Percentiles rank a stretch among this genome's conserved stretches.
These are phyloP conservation scores for Eutypa lata DNA, from an alignment of 2,329 filamentous ascomycete species.

Conservation along the genomic window DNA sequence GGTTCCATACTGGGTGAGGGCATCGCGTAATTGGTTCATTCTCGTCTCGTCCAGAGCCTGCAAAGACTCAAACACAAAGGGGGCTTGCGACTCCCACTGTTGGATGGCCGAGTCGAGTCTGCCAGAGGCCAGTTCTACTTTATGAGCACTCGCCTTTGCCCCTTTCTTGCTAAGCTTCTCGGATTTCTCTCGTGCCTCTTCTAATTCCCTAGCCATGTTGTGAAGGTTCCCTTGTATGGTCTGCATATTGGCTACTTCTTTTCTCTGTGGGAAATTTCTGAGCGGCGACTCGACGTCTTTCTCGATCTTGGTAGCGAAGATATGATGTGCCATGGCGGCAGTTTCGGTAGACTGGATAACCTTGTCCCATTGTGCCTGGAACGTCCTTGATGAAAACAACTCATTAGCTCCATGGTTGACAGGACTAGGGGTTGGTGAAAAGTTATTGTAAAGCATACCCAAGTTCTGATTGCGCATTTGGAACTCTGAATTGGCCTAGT, in stretches of 20 bases:
- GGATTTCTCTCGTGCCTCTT: constrained; percentile 78
- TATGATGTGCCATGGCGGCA: constrained; percentile 79
- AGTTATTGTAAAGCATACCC: constrained; percentile 74
- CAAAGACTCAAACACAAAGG: constrained; percentile 89
- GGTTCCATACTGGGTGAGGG: constrained; percentile 88
- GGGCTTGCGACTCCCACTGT: constrained; percentile 92
- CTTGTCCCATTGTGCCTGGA: constrained; percentile 85
- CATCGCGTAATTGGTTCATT: constrained; percentile 84
- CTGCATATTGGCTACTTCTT: constrained; percentile 77
- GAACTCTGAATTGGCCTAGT: constrained; percentile 70
- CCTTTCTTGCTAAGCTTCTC: constrained; percentile 82
- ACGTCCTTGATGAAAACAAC: constrained; percentile 60
- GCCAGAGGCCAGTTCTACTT: constrained; percentile 70
- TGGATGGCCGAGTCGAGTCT: constrained; percentile 74
- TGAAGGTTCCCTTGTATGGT: constrained; percentile 79
- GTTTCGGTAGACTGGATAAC: constrained; percentile 77
- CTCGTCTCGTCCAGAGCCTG: constrained; percentile 88
- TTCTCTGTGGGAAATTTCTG: constrained; percentile 68
- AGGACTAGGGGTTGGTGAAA: constrained; percentile 4
- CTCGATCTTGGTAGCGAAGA: constrained; percentile 78
- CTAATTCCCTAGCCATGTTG: constrained; percentile 79
- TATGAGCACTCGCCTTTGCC: constrained; percentile 69
- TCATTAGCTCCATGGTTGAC: constrained; percentile 11
- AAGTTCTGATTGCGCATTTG: constrained; percentile 75
- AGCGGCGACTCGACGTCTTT: constrained; percentile 83